These are phyloP conservation scores for Ciborinia camelliae DNA, from an alignment of 2,329 filamentous ascomycete genomes.

Conservation along the genomic window DNA sequence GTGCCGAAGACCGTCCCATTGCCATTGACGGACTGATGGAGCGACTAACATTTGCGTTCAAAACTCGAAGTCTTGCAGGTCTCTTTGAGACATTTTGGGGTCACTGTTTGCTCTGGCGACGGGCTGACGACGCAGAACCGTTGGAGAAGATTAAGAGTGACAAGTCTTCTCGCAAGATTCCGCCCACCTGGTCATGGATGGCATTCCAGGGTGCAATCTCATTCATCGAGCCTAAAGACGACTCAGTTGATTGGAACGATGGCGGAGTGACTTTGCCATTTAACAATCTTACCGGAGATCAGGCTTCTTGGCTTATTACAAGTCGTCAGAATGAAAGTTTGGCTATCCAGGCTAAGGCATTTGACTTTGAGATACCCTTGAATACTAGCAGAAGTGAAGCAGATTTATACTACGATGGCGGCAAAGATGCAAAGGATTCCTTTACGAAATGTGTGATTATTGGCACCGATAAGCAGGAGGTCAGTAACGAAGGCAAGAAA, in stretches of 20 bases:
- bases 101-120: constrained; percentile 10
- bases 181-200: constrained; percentile 17
- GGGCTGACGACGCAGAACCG: background rate
- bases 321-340: background rate
- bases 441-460: background rate
- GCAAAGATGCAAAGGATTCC: background rate
- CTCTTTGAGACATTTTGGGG: constrained; percentile 12
- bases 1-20: background rate
- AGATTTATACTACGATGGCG: background rate
- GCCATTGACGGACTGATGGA: constrained; percentile 11
- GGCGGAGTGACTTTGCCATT: background rate
- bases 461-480: background rate
- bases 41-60: background rate
- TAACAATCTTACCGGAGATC: background rate
- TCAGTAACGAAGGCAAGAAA: background rate
- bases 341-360: background rate
- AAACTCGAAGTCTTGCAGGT: constrained; percentile 8
- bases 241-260: background rate
- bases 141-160: background rate
- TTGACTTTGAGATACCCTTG: background rate
- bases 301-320: constrained; percentile 6
- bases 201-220: constrained; percentile 12
- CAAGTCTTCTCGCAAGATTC: background rate
- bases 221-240: constrained; percentile 3
- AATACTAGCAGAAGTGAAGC: background rate